Conservation (phyloP, 2,329 filamentous ascomycete genomes). For the Pseudogymnoascus sp. region DNA sequence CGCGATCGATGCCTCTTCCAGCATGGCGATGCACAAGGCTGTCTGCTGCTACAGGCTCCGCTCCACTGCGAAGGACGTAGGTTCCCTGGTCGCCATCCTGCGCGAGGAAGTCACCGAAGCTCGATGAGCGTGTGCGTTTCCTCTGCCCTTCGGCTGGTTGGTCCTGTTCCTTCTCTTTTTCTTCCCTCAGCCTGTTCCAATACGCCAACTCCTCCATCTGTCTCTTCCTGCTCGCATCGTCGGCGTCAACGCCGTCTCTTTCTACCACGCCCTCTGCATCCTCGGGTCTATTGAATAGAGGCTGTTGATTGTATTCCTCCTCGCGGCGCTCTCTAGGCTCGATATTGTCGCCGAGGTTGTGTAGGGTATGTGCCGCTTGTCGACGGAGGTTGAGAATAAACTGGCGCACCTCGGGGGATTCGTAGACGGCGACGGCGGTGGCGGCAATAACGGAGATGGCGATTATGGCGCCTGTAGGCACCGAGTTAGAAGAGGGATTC, state of each 20-base stretch:
- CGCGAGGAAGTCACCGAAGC: constrained; percentile 54
- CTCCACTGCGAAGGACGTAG: constrained; percentile 52
- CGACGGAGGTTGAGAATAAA: constrained; percentile 56
- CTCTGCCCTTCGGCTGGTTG: constrained; percentile 24
- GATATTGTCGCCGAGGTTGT: constrained; percentile 53
- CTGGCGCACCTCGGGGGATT: constrained; percentile 57
- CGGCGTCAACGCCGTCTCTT: constrained; percentile 51
- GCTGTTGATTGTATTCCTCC: constrained; percentile 31
- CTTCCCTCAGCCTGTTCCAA: constrained; percentile 55
- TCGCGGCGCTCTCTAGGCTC: constrained; percentile 37
- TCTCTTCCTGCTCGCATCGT: constrained; percentile 54
- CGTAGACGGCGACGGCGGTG: constrained; percentile 45
- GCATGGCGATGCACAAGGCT: constrained; percentile 41
- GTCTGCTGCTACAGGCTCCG: constrained; percentile 34
- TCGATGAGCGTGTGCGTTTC: constrained; percentile 25
- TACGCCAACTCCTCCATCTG: constrained; percentile 61
- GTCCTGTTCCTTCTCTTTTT: constrained; percentile 35
- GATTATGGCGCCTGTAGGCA: constrained; percentile 30
- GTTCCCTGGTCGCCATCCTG: constrained; percentile 47
- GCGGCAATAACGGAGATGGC: constrained; percentile 29
- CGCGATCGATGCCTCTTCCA: constrained; percentile 40
- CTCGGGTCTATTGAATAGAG: constrained; percentile 59
- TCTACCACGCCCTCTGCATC: constrained; percentile 59
- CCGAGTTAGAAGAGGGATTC: constrained; percentile 5
- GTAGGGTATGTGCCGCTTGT: constrained; percentile 54